Percentiles rank a stretch among this genome's conserved stretches.
phyloP scores from a whole-genome alignment of 805 yeast genomes.

The Nakazawaea ishiwadae region DNA sequence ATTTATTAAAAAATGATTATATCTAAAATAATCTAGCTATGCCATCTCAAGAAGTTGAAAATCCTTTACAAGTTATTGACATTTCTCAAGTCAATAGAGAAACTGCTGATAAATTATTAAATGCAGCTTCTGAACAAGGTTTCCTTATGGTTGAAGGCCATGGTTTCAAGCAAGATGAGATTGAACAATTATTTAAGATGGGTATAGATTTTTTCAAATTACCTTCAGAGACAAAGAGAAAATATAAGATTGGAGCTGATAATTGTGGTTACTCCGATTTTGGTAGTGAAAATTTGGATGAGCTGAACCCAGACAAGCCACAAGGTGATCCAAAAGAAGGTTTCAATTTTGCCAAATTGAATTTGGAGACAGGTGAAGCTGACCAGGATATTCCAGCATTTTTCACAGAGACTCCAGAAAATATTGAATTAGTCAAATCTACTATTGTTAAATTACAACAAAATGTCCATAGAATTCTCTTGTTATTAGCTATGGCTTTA shows the following conservation, averaged over 20 bases:
- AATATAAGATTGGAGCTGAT: conserved; percentile 27
- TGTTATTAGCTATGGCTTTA: conserved; percentile 57
- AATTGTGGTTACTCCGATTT: conserved; percentile 44
- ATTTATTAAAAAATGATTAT: too few species aligned
- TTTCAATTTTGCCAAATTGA: conserved; percentile 57
- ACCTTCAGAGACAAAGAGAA: conserved; percentile 28
- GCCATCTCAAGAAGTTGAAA: conserved; percentile 22
- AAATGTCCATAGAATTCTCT: conserved; percentile 45
- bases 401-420: conserved; percentile 36
- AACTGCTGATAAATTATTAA: conserved; percentile 47
- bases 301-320: conserved; percentile 26
- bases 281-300: conserved; percentile 39
- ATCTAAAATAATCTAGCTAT: too few species aligned
- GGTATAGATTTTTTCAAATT: conserved; percentile 22
- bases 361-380: conserved; percentile 43
- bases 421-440: conserved; percentile 30
- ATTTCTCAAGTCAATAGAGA: conserved; percentile 35
- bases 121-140: conserved; percentile 48
- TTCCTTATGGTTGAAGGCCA: conserved; percentile 49
- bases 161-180: conserved; percentile 38
- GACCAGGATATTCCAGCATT: conserved; percentile 45
- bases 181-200: conserved; percentile 30
- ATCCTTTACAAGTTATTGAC: conserved; percentile 56
- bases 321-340: conserved; percentile 49
- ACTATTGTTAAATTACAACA: conserved; percentile 42